phyloP scores from a whole-genome alignment of 1,284 basidiomycete species.

The Rhodotorula sp. region DNA sequence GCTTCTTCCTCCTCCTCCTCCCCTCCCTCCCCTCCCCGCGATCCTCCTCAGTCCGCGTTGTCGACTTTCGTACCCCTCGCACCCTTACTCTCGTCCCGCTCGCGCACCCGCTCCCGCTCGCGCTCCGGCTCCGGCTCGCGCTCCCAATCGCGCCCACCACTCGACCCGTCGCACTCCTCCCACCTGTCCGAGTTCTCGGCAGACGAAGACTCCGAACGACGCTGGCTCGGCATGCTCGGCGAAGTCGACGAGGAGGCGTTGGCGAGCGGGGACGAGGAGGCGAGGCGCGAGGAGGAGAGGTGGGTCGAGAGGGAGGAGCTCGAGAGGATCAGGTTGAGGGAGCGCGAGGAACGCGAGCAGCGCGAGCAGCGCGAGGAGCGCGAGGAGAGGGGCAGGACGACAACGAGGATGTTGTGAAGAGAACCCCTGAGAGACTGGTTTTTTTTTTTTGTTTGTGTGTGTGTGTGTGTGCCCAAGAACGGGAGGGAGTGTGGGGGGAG shows the following conservation, averaged over 20 bases:
- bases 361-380: too few relatives aligned
- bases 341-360: too few relatives aligned
- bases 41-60: too few relatives aligned
- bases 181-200: background rate
- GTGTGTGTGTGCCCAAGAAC: too few relatives aligned
- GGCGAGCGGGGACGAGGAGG: background rate
- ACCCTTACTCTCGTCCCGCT: background rate
- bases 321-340: background rate
- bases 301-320: background rate
- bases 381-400: background rate
- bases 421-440: too few relatives aligned
- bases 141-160: background rate
- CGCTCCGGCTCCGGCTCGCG: too few relatives aligned
- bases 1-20: background rate
- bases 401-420: background rate
- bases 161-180: background rate
- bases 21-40: background rate
- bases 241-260: constrained; percentile 14
- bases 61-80: background rate
- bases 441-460: too few relatives aligned
- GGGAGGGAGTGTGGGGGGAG: too few relatives aligned
- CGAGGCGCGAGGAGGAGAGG: background rate
- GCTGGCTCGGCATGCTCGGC: constrained; percentile 13
- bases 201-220: background rate
- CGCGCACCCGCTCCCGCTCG: too few relatives aligned